phyloP scores from a whole-genome alignment of 345 rosid genomes.

The Eucalyptus curtisii region DNA sequence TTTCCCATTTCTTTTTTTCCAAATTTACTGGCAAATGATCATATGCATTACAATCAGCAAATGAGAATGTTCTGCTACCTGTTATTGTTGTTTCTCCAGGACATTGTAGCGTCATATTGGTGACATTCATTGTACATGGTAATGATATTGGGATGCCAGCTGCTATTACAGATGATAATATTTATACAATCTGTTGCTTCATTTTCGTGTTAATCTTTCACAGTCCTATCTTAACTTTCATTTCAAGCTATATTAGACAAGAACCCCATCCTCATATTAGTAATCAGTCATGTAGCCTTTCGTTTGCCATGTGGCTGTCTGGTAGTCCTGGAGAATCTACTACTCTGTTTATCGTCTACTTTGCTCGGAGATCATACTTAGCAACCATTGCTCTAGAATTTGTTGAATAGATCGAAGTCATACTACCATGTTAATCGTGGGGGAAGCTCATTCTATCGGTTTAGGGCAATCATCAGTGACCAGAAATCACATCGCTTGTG shows the following conservation, averaged over 20 bases:
- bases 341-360: not conserved
- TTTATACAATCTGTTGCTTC: not conserved
- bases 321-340: not conserved
- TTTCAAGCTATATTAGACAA: too few species aligned
- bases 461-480: not conserved
- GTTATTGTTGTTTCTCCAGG: not conserved
- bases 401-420: not conserved
- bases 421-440: not conserved
- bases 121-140: not conserved
- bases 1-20: not conserved
- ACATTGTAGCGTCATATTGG: not conserved
- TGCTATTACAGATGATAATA: not conserved
- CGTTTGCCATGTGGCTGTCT: accelerated
- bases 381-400: not conserved
- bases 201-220: not conserved
- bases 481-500: not conserved
- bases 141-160: not conserved
- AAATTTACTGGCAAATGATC: not conserved
- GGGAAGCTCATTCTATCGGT: not conserved
- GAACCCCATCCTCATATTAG: not conserved
- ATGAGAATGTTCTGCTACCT: not conserved
- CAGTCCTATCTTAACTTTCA: not conserved
- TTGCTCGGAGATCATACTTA: not conserved
- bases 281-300: not conserved
- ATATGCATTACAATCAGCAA: not conserved